Evolutionary conservation across 495 filamentous ascomycete genomes (phyloP).

Genomic region (Aspergillus ostianus): DNA sequence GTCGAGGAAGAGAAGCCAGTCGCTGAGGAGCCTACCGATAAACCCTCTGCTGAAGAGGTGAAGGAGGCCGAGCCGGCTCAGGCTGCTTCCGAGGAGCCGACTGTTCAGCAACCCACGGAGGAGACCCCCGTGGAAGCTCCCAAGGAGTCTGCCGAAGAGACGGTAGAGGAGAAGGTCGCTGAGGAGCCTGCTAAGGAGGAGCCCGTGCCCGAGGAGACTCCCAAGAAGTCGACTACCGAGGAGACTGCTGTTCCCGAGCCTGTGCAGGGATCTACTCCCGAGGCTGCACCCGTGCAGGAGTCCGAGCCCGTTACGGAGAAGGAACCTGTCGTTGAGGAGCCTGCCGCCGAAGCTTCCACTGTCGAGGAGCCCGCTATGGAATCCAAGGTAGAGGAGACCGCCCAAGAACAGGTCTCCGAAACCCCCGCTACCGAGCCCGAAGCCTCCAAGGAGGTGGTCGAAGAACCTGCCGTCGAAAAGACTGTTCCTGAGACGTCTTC

Average conservation of each 20-base stretch:
- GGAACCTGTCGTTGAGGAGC: slow-evolving; percentile 14
- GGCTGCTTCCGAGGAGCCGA: slow-evolving; percentile 6
- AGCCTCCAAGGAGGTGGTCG: background rate
- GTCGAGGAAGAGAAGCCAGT: slow-evolving; percentile 1
- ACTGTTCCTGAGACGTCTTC: background rate
- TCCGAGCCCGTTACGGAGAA: background rate
- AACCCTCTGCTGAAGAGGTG: slow-evolving; percentile 8
- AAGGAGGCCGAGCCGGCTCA: slow-evolving; percentile 1
- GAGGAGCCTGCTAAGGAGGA: slow-evolving; percentile 18
- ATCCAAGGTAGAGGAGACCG: background rate
- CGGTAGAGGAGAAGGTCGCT: slow-evolving; percentile 11
- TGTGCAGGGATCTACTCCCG: background rate
- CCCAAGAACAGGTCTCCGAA: background rate
- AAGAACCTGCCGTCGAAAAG: background rate
- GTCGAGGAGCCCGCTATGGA: slow-evolving; percentile 7
- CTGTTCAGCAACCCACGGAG: slow-evolving; percentile 1
- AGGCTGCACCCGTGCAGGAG: slow-evolving; percentile 8
- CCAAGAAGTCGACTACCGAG: slow-evolving; percentile 2
- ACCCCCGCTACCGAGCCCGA: background rate
- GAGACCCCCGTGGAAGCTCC: slow-evolving; percentile 3
- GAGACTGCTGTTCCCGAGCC: slow-evolving; percentile 8
- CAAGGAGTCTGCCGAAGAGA: slow-evolving; percentile 8
- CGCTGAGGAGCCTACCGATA: slow-evolving; percentile 1
- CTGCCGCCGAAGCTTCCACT: slow-evolving; percentile 15
- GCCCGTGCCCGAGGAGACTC: slow-evolving; percentile 1